Base-by-base conservation (phyloP, 306 rosid species). In the Trifolium fragiferum region DNA sequence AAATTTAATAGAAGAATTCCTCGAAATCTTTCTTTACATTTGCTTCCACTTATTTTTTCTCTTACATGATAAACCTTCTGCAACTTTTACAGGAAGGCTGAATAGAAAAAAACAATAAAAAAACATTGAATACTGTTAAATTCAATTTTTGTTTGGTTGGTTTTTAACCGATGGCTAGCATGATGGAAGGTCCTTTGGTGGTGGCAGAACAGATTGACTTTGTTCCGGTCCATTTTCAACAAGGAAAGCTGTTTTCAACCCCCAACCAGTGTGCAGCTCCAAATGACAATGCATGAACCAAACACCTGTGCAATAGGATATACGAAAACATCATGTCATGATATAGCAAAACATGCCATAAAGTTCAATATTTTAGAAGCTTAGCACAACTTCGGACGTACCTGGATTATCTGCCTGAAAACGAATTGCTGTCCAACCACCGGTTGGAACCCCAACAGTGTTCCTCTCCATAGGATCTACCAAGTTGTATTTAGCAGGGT, bases 221-320 rank as follows among this genome's bases (percentile, higher is more conserved):
- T 68, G 72, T 50, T 82, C 83, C 0, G 88, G 87, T 55, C 96
- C 97, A 74, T 92, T 83, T 88, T 92, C 90, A 30, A 88, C 96
- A 3, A 92, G 82, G 40, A 92, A 88, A 25, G 93, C 92, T 12
- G 86, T 92, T 74, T 92, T 92, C 86, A 92, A 72, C 54, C 97
- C 97, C 93, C 96, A 89, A 10, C 96, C 92, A 19, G 96, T 92
- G 61, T 88, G 97, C 41, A 89, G 85, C 85, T 88, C 96, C 78
- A 88, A 70, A 76, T 89, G 97, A 71, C 97, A 89, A 81, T 92
- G 96, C 86, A 89, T 76, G 69, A 89, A 92, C 97, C 97, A 92
- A 73, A 92, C 96, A 66, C 91, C 93, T 92, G 74, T 6, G 66
- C 47, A 35, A 57, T 46, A 72, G 5, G 21, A 65, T 18, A 15